phyloP scores from a whole-genome alignment of 116 monocot species.

The Iris pallida region DNA sequence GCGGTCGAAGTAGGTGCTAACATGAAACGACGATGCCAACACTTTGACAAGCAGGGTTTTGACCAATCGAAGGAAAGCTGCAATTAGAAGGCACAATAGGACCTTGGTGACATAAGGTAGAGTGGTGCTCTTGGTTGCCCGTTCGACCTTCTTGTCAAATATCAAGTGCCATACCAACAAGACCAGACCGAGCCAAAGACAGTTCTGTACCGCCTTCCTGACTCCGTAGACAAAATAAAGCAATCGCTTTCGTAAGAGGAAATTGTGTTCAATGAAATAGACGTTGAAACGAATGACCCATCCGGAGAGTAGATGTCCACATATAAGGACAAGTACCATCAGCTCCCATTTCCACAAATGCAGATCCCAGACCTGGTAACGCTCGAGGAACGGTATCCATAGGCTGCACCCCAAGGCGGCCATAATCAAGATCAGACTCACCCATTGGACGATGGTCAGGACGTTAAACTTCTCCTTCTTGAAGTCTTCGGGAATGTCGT shows the following conservation, averaged over 20 bases:
- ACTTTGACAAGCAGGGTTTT: conserved; percentile 90
- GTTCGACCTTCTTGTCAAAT: conserved; percentile 52
- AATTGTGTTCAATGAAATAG: conserved; percentile 72
- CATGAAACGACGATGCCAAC: conserved; percentile 90
- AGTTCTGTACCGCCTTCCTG: conserved; percentile 63
- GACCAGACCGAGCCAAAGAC: conserved; percentile 74
- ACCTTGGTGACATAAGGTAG: conserved; percentile 60
- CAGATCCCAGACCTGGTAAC: conserved; percentile 43
- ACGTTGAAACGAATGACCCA: conserved; percentile 61
- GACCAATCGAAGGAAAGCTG: conserved; percentile 56
- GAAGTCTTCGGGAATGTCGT: conserved; percentile 46
- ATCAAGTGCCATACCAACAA: conserved; percentile 57
- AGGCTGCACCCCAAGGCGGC: conserved; percentile 51
- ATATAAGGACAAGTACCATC: conserved; percentile 66
- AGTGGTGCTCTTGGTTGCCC: conserved; percentile 28
- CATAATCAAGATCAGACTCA: conserved; percentile 46
- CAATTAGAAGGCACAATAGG: conserved; percentile 56
- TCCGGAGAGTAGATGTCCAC: conserved; percentile 74
- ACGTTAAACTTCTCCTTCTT: conserved; percentile 18
- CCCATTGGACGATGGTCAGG: conserved; percentile 38
- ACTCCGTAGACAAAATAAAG: conserved; percentile 91
- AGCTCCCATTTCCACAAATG: conserved; percentile 88
- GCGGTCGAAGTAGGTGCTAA: conserved; percentile 92
- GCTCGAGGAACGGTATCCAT: conserved; percentile 19
- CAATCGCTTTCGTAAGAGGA: conserved; percentile 60